Conservation (phyloP, 2,329 filamentous ascomycete species). For the Fusarium sp. region DNA sequence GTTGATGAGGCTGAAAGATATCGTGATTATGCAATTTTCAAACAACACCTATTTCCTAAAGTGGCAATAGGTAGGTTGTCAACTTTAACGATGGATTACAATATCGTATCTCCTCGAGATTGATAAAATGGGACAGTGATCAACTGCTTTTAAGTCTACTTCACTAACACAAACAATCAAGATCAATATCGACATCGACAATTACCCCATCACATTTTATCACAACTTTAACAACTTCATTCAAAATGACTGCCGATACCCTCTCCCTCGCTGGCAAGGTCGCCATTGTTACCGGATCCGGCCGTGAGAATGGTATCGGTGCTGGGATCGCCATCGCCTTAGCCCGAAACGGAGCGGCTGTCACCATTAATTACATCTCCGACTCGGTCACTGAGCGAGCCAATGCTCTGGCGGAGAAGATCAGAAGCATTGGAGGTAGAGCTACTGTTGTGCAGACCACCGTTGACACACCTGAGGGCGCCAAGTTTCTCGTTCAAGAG, state of each 20-base stretch:
- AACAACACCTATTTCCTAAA: not conserved
- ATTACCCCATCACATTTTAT: not conserved
- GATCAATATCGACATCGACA: not conserved
- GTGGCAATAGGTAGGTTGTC: not conserved
- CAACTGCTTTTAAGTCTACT: not conserved
- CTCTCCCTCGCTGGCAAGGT: slow-evolving; percentile 56
- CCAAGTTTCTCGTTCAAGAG: slow-evolving; percentile 49
- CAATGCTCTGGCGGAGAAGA: slow-evolving; percentile 43
- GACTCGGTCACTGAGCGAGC: slow-evolving; percentile 49
- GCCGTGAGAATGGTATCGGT: slow-evolving; percentile 58
- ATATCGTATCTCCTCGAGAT: not conserved
- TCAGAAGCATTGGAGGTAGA: slow-evolving; percentile 46
- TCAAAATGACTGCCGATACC: slow-evolving; percentile 48
- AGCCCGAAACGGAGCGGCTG: slow-evolving; percentile 56
- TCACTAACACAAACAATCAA: not conserved
- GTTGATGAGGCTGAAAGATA: not conserved
- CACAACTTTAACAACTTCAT: not conserved
- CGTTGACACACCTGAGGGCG: slow-evolving; percentile 48
- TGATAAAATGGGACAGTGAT: not conserved
- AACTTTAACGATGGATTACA: not conserved
- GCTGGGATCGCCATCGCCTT: slow-evolving; percentile 55
- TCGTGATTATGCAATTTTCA: not conserved
- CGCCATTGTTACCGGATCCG: slow-evolving; percentile 60
- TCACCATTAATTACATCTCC: slow-evolving; percentile 56
- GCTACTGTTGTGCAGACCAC: slow-evolving; percentile 50